Evolutionary conservation across 139 green algal genomes (phyloP).

Genomic region (Coelastrella sp.): DNA sequence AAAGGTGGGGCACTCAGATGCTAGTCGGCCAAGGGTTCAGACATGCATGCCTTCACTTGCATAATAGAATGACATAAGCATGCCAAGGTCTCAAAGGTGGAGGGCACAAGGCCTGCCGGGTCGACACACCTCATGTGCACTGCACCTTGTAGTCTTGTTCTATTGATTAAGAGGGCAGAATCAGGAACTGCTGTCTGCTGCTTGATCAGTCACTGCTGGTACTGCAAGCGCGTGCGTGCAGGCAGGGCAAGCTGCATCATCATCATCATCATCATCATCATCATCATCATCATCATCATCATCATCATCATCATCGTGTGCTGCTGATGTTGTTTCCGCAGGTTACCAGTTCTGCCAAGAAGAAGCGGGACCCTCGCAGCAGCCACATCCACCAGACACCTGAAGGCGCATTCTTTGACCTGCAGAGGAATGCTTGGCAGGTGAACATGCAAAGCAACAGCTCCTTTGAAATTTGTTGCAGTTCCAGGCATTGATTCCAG

Average conservation of each 20-base stretch:
- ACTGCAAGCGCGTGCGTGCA: not conserved
- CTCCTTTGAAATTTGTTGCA: no score
- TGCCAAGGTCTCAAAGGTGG: not conserved
- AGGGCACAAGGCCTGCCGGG: not conserved
- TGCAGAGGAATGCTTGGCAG: slow-evolving; percentile 90
- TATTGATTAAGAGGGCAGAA: no score
- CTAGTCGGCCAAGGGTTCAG: no score
- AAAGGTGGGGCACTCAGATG: slow-evolving; percentile 41
- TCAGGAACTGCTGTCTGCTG: not conserved
- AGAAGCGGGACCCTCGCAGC: slow-evolving; percentile 76
- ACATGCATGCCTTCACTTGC: no score
- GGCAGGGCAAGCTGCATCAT: no score
- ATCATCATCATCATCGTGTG: not conserved
- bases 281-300: no score
- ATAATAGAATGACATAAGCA: no score
- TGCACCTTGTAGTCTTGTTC: no score
- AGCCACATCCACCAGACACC: slow-evolving; percentile 92
- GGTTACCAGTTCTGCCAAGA: slow-evolving; percentile 93
- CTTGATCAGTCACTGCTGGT: not conserved
- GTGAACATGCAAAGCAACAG: slow-evolving; percentile 54
- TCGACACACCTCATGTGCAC: no score
- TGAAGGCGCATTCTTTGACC: slow-evolving; percentile 96
- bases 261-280: no score
- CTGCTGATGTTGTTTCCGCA: not conserved
- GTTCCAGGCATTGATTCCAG: no score